Evolutionary conservation across 2,329 filamentous ascomycete species (phyloP).

Genomic region (Trichoderma semiorbis): DNA sequence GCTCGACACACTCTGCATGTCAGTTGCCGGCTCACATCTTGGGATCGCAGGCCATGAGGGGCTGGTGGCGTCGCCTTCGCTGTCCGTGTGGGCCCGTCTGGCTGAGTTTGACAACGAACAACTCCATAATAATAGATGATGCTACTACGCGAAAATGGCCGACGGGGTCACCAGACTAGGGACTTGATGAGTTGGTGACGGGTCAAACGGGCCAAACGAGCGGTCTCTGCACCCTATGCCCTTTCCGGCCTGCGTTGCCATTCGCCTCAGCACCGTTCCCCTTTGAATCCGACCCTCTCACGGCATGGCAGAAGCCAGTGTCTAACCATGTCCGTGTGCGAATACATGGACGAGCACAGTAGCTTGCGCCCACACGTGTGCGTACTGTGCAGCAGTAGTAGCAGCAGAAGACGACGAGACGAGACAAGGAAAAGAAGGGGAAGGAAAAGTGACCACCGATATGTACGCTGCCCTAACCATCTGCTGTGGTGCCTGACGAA

Average conservation of each 20-base stretch:
- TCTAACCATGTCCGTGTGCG: not conserved
- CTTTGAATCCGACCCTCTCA: constrained; percentile 13
- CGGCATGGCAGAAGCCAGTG: constrained; percentile 1
- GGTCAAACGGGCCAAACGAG: constrained; percentile 19
- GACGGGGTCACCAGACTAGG: constrained; percentile 20
- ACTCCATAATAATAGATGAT: constrained; percentile 19
- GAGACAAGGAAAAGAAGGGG: not conserved
- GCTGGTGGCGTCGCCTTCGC: constrained; percentile 20
- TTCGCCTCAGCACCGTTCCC: constrained; percentile 9
- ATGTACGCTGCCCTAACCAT: constrained; percentile 13
- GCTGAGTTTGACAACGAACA: constrained; percentile 19
- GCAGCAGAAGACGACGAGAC: not conserved
- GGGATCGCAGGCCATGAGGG: constrained; percentile 19
- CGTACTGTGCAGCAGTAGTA: not conserved
- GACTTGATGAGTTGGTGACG: constrained; percentile 19
- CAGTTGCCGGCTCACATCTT: constrained; percentile 21
- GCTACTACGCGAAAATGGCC: constrained; percentile 18
- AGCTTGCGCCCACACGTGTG: not conserved
- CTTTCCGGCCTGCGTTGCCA: constrained; percentile 9
- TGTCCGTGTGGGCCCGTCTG: constrained; percentile 16
- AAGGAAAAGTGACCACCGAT: not conserved
- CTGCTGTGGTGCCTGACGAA: constrained; percentile 20
- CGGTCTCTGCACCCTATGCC: constrained; percentile 19
- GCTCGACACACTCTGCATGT: constrained; percentile 19
- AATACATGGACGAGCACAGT: not conserved